Base-by-base conservation (phyloP, 2,329 filamentous ascomycete genomes). In the Aspergillus bombycis region DNA sequence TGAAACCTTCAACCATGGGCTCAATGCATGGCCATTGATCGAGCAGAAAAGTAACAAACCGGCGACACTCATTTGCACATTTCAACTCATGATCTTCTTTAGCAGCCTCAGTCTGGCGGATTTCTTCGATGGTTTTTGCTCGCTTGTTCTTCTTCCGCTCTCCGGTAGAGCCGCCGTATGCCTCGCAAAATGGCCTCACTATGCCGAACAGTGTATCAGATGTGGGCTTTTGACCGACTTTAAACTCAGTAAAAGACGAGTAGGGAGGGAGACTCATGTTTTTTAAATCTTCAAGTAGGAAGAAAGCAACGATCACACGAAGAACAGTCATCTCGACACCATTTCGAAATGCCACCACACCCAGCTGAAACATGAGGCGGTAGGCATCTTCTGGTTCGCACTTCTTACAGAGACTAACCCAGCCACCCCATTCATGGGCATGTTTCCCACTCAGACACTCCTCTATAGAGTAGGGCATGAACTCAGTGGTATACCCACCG, bases 281-380 rank as follows among this genome's bases (percentile, higher is more conserved):
- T 58, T 78, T 80, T 1, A 87, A 66, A 0, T 78, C 75, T 0
- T 76, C 66, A 19, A 82, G 68, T 0, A 82, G 67, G 0, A 77
- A 75, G 67, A 83, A 86, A 0, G 83, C 79, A 6, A 82, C 72
- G 1, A 88, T 67, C 0, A 79, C 73, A 48, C 78, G 75, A 1
- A 87, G 53, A 0, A 82, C 52, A 0, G 71, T 67, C 69, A 83
- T 78, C n/a, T 83, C 71, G 1, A 73, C 71, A 32, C 74, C 66
- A 0, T 70, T 30, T 0, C 74, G 69, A 63, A 82, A 87, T 0
- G 80, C 76, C n/a, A 87, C 69, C 0, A 78, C 67, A 1, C 77
- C 79, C 11, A 85, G 74, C 0, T 82, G 62, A 58, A 85, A 86
- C 72, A 83, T 83, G 19, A 85, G 66, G 8, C 52, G 38, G 28